These are phyloP conservation scores for Gardenia jasminoides DNA, from an alignment of 257 asterid genomes.

Conservation along the genomic window DNA sequence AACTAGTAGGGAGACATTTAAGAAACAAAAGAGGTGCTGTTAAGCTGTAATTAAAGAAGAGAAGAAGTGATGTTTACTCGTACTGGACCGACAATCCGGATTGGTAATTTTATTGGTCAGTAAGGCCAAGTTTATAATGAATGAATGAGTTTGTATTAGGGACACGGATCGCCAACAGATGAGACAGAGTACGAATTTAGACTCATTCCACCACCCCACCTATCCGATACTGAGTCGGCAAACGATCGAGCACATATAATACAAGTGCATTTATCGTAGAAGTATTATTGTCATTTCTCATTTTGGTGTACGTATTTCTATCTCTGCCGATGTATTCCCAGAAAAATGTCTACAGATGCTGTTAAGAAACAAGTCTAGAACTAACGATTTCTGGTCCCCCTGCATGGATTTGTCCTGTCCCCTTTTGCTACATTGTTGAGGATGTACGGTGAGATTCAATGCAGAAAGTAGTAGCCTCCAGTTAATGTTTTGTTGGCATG, in stretches of 20 bases:
- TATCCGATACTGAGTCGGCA: neutral
- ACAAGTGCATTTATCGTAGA: neutral
- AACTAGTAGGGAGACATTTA: no score
- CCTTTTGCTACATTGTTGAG: neutral
- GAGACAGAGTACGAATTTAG: no score
- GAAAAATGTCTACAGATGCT: neutral
- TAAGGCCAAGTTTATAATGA: no score
- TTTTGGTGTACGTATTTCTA: neutral
- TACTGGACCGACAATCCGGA: neutral
- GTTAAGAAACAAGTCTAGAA: constrained; percentile 2
- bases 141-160: no score
- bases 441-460: neutral
- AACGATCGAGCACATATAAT: neutral
- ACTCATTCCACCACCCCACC: no score
- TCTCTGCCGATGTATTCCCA: neutral
- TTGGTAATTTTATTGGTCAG: no score
- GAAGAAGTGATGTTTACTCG: neutral
- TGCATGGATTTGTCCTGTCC: neutral
- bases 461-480: neutral
- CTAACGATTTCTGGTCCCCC: constrained; percentile 9
- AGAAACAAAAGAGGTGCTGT: no score
- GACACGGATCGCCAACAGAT: neutral
- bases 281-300: neutral
- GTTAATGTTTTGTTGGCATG: neutral
- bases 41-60: no score